phyloP scores from a whole-genome alignment of 352 stramenopile genomes.

The Pythium rishiriense region DNA sequence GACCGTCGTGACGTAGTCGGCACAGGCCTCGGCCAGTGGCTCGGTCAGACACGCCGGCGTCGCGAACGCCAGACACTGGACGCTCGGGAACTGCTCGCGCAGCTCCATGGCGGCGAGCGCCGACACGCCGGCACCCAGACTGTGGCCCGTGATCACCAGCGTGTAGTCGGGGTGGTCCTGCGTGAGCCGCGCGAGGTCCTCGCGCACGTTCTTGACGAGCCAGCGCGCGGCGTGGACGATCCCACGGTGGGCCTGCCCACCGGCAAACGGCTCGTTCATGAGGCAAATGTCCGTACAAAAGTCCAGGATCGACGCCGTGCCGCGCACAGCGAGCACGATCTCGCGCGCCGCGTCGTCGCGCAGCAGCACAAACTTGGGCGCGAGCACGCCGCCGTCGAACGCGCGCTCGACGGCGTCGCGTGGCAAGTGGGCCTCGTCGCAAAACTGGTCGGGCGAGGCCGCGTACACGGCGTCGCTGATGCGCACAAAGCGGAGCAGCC shows the following conservation, averaged over 20 bases:
- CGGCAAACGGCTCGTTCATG: constrained; percentile 68
- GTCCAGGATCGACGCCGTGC: constrained; percentile 74
- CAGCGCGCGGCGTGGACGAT: constrained; percentile 78
- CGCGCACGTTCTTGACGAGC: constrained; percentile 59
- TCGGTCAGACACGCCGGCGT: constrained; percentile 70
- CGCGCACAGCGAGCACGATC: constrained; percentile 47
- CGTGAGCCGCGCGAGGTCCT: constrained; percentile 45
- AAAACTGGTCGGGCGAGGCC: constrained; percentile 50
- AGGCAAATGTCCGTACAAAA: constrained; percentile 84
- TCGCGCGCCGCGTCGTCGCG: constrained; percentile 49
- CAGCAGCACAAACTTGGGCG: constrained; percentile 72
- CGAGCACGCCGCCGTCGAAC: constrained; percentile 68
- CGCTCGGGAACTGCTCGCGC: constrained; percentile 36
- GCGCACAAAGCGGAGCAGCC: constrained; percentile 54
- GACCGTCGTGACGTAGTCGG: constrained; percentile 65
- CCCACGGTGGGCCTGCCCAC: constrained; percentile 74
- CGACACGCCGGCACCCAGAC: constrained; percentile 65
- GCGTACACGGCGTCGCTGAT: constrained; percentile 75
- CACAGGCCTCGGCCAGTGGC: constrained; percentile 52
- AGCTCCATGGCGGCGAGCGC: constrained; percentile 66
- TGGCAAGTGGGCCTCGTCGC: constrained; percentile 45
- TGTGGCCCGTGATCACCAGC: constrained; percentile 68
- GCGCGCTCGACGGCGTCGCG: constrained; percentile 44
- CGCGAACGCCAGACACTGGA: constrained; percentile 72
- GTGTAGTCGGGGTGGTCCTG: constrained; percentile 52